Evolutionary conservation across 176 grass and related monocot species (phyloP).

Genomic region (Phyllostachys edulis): DNA sequence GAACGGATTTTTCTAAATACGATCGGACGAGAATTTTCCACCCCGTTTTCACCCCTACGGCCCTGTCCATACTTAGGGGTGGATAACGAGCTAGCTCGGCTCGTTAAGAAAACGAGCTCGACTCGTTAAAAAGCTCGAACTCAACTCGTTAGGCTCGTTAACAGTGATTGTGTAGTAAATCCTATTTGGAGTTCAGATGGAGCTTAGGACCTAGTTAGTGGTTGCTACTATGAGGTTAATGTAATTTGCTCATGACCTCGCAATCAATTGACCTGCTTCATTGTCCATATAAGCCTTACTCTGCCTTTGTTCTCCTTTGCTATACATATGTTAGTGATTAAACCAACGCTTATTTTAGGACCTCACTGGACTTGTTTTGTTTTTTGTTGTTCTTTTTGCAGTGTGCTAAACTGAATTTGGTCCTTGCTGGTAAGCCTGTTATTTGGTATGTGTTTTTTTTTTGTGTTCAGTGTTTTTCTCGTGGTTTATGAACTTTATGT

Average conservation of each 20-base stretch:
- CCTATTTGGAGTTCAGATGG: not conserved
- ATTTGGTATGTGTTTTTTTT: not conserved
- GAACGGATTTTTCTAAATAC: no score
- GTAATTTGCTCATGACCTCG: not conserved
- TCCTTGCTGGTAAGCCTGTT: slow-evolving; percentile 68
- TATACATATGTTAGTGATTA: not conserved
- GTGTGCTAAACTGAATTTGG: slow-evolving; percentile 92
- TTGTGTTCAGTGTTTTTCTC: not conserved
- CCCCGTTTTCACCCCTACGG: no score
- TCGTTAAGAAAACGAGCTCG: no score
- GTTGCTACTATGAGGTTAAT: not conserved
- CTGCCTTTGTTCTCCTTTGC: not conserved
- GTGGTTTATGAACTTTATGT: not conserved
- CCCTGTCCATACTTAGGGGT: no score
- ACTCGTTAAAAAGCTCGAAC: no score
- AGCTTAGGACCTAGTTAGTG: not conserved
- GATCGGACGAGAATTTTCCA: slow-evolving; percentile 60
- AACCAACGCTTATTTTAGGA: not conserved
- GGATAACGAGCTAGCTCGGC: no score
- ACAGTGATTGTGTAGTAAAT: slow-evolving; percentile 3
- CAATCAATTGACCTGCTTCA: not conserved
- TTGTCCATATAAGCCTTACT: not conserved
- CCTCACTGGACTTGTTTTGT: not conserved
- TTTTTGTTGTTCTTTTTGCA: slow-evolving; percentile 45
- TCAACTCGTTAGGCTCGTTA: no score